Conservation (phyloP, 2,329 filamentous ascomycete genomes). For the Xylariales sp. region DNA sequence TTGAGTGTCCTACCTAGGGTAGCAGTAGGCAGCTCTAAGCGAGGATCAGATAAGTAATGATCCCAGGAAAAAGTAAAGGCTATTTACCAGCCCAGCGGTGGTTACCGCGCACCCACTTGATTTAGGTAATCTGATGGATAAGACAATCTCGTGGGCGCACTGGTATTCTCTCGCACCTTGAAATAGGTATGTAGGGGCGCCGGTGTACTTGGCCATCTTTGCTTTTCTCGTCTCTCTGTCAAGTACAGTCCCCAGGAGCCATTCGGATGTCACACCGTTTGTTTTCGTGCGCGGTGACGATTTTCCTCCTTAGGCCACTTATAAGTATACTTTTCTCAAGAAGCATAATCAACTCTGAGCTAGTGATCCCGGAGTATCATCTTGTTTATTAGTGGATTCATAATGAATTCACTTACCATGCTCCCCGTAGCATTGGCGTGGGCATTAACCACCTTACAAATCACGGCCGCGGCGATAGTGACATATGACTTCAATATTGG, state of each 20-base stretch:
- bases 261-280: not conserved
- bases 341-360: not conserved
- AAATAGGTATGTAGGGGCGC: constrained; percentile 3
- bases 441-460: constrained; percentile 34
- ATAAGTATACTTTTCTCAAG: not conserved
- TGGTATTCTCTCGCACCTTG: not conserved
- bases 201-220: constrained; percentile 5
- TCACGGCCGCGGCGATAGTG: constrained; percentile 59
- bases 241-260: constrained; percentile 6
- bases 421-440: constrained; percentile 36
- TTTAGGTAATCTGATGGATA: constrained; percentile 38
- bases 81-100: constrained; percentile 11
- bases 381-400: constrained; percentile 27
- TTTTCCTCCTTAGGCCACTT: not conserved
- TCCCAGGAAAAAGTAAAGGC: constrained; percentile 6
- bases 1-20: not conserved
- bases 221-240: constrained; percentile 1
- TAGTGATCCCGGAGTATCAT: not conserved
- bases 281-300: not conserved
- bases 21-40: constrained; percentile 8
- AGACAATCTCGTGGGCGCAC: constrained; percentile 31
- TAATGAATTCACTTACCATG: constrained; percentile 36
- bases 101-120: constrained; percentile 12
- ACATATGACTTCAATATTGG: constrained; percentile 75
- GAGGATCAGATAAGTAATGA: constrained; percentile 33